A percentile compares a stretch with the other conserved stretches of the same genome.
These are phyloP conservation scores for Mychonastes homosphaera DNA, from an alignment of 139 green algal genomes.

Conservation along the genomic window DNA sequence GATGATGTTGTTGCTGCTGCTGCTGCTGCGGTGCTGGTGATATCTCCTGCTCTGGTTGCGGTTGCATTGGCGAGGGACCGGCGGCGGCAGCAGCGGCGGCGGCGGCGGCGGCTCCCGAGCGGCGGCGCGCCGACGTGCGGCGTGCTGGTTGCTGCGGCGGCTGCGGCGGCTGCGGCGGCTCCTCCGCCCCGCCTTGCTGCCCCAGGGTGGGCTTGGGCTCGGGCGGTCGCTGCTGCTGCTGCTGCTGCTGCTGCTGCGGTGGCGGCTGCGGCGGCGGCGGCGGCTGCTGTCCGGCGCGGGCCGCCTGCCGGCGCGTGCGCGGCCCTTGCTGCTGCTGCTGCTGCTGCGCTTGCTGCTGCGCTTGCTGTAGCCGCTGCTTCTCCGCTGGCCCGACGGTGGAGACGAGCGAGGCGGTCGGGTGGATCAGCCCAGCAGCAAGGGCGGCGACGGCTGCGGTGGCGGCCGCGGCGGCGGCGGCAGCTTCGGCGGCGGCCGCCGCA, in stretches of 20 bases:
- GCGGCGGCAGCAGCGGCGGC: too few species aligned
- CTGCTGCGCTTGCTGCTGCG: slow-evolving; percentile 2
- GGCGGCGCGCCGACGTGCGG: too few species aligned
- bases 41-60: too few species aligned
- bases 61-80: too few species aligned
- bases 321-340: too few species aligned
- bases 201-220: too few species aligned
- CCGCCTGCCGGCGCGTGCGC: not conserved
- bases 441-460: slow-evolving; percentile 3
- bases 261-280: not conserved
- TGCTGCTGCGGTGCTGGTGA: too few species aligned
- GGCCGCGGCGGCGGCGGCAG: not conserved
- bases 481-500: not conserved
- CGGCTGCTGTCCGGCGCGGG: not conserved
- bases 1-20: too few species aligned
- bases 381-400: slow-evolving; percentile 2
- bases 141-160: too few species aligned
- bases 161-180: too few species aligned
- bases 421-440: not conserved
- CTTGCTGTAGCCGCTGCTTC: slow-evolving; percentile 11
- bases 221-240: not conserved
- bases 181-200: too few species aligned
- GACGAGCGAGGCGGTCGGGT: slow-evolving; percentile 5
- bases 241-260: not conserved
- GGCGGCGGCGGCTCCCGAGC: too few species aligned